These are phyloP conservation scores for Botrytis squamosa DNA, from an alignment of 2,329 filamentous ascomycete genomes.

Conservation along the genomic window DNA sequence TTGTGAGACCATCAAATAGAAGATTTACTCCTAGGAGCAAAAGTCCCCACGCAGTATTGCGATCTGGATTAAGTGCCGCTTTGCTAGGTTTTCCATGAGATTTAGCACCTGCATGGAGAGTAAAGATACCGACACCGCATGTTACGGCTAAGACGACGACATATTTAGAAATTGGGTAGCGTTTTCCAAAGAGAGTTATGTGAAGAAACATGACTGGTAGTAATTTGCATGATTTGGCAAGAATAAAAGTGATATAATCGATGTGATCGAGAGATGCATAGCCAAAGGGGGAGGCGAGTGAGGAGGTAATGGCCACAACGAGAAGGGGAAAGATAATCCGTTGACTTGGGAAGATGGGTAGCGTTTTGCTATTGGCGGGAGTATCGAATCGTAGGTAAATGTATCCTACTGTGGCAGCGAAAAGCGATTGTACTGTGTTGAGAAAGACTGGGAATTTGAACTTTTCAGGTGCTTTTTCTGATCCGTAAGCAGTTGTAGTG, in stretches of 20 bases:
- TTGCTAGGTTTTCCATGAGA: conserved; percentile 49
- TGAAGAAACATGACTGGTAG: conserved; percentile 98
- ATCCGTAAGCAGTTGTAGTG: conserved; percentile 84
- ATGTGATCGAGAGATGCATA: conserved; percentile 91
- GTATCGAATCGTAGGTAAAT: conserved; percentile 74
- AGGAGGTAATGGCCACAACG: conserved; percentile 82
- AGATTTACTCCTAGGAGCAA: conserved; percentile 84
- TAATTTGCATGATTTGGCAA: conserved; percentile 97
- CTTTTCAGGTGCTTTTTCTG: conserved; percentile 61
- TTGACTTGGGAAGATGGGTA: conserved; percentile 73
- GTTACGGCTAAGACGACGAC: conserved; percentile 89
- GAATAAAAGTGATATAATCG: conserved; percentile 96
- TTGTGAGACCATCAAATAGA: conserved; percentile 92
- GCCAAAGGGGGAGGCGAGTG: conserved; percentile 90
- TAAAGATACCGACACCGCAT: conserved; percentile 90
- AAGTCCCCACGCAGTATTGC: conserved; percentile 74
- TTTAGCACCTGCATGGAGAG: conserved; percentile 73
- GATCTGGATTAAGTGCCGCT: conserved; percentile 46
- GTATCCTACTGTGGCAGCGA: conserved; percentile 79
- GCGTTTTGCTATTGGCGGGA: conserved; percentile 48
- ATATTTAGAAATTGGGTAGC: conserved; percentile 96
- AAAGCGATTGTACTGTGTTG: conserved; percentile 90
- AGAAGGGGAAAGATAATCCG: conserved; percentile 75
- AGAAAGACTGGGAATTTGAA: conserved; percentile 95
- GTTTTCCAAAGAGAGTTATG: conserved; percentile 82